Evolutionary conservation across 768 basidiomycete species (phyloP), one percentile per base, ranked within the genome.

Genomic region (Sistotremastrum niveocremeum): DNA sequence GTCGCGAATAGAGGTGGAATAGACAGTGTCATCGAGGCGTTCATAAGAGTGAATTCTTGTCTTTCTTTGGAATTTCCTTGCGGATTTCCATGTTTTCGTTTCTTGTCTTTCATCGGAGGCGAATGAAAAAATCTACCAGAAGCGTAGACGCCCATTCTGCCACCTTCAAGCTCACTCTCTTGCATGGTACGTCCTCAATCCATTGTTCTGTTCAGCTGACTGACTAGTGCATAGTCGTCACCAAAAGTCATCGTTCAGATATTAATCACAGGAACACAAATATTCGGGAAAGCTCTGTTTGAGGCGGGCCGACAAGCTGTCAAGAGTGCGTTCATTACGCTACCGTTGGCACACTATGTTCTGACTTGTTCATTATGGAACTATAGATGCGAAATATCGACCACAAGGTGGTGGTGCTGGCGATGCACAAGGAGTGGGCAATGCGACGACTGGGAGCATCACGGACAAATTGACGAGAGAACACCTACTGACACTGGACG

Each of bases 221-320:
- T 54, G 31, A 39, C 46, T 37, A 40, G 40, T 39, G 34, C 12
- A 9, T 53, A 91, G 90, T 77, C 88, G 37, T 80, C 76, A n/a
- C 87, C 86, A 45, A 81, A 68, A 65, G 69, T 76, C 50, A 66
- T 93, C 41, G 71, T 86, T 7, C 86, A 90, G 58, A 89, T 94
- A 48, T 62, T 86, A 37, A 56, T 89, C 12, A 74, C 81, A 28
- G 84, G 86, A 20, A 68, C 73, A 30, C 81, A 78, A 62, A 91
- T 91, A 53, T 65, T 98, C 44, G 91, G 95, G 46, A 93, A 84
- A 65, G 95, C 95, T 38, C 77, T 98, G 45, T 67, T 73, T 34
- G 91, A 90, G 58, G 95, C 93, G 2, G 88, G 88, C 35, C 71
- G 74, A 54, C 95, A 99, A 62, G 94, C 93, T 7, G 78, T 84